Conservation (phyloP, 2,329 filamentous ascomycete genomes). For the Lecanosticta acicola region DNA sequence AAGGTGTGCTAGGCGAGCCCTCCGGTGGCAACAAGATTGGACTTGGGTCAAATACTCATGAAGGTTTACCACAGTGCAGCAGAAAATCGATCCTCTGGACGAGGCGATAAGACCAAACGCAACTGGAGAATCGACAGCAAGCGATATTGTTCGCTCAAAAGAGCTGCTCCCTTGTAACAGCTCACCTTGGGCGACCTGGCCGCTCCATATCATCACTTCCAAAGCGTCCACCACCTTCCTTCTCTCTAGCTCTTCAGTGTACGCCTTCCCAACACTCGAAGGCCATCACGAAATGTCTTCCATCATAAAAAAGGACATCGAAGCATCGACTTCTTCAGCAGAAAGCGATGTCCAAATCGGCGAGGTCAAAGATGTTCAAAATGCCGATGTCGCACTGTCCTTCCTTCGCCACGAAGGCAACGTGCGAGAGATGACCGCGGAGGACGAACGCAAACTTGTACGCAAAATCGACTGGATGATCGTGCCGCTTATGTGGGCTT, state of each 20-base stretch:
- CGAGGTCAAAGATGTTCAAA: slow-evolving; percentile 25
- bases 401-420: slow-evolving; percentile 28
- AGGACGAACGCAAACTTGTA: slow-evolving; percentile 24
- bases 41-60: background rate
- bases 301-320: slow-evolving; percentile 21
- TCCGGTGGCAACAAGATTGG: background rate
- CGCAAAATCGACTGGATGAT: slow-evolving; percentile 40
- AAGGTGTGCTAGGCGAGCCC: background rate
- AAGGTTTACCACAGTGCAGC: background rate
- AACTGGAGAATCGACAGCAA: no score
- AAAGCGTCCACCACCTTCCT: background rate
- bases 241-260: background rate
- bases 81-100: background rate
- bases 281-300: background rate
- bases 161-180: background rate
- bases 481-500: slow-evolving; percentile 37
- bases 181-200: background rate
- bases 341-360: slow-evolving; percentile 16
- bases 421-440: slow-evolving; percentile 23
- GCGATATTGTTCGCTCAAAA: no score
- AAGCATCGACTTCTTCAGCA: slow-evolving; percentile 8
- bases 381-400: slow-evolving; percentile 30
- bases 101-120: background rate
- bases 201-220: background rate
- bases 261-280: background rate